A percentile compares a stretch with the other conserved stretches of the same genome.
Conservation (phyloP, 345 rosid genomes). For the Hibiscus syriacus region DNA sequence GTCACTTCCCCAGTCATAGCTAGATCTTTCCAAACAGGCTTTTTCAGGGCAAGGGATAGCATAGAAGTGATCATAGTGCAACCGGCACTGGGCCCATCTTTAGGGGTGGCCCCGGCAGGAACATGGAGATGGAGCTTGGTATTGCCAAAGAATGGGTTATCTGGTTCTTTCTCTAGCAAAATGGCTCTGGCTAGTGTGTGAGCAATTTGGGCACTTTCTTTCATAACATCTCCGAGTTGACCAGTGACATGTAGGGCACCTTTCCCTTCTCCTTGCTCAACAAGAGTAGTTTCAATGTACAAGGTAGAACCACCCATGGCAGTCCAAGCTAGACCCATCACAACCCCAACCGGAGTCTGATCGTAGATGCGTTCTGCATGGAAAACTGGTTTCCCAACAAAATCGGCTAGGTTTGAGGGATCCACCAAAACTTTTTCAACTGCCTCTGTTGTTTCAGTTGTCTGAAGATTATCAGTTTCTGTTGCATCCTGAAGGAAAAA, state of each 20-base stretch:
- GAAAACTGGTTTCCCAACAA: constrained; percentile 92
- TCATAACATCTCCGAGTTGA: constrained; percentile 99
- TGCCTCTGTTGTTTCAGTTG: constrained; percentile 23
- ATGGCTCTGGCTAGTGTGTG: constrained; percentile 81
- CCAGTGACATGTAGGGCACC: constrained; percentile 81
- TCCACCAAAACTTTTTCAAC: constrained; percentile 63
- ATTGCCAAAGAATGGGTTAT: constrained; percentile 63
- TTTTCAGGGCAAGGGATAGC: constrained; percentile 81
- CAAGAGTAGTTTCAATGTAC: constrained; percentile 79
- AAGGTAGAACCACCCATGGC: constrained; percentile 99
- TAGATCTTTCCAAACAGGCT: constrained; percentile 65
- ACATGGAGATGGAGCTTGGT: constrained; percentile 96
- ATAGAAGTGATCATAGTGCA: constrained; percentile 98
- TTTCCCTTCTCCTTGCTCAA: constrained; percentile 91
- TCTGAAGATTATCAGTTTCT: constrained; percentile 29
- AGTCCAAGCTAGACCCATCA: constrained; percentile 99
- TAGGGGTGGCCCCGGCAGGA: constrained; percentile 98
- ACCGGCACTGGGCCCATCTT: constrained; percentile 99
- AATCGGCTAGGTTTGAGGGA: constrained; percentile 61
- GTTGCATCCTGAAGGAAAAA: constrained; percentile 35
- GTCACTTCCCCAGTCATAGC: constrained; percentile 99
- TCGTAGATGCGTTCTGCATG: constrained; percentile 92
- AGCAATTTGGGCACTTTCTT: constrained; percentile 96
- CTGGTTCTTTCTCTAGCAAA: constrained; percentile 61
- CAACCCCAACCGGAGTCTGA: constrained; percentile 89